phyloP scores from a whole-genome alignment of 768 basidiomycete species.

The Collybia mongolica region DNA sequence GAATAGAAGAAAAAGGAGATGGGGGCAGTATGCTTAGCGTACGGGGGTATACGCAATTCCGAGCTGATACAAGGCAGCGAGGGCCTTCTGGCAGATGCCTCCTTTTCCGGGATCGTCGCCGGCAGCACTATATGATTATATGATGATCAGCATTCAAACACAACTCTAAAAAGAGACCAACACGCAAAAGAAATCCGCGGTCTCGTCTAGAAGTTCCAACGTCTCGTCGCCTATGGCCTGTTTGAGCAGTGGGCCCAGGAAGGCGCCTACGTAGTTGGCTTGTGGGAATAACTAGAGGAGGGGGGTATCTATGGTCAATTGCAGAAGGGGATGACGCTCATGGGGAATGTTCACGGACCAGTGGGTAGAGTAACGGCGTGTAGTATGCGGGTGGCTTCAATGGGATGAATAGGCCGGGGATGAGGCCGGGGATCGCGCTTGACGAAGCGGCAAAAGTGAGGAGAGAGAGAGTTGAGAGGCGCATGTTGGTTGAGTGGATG shows the following conservation, averaged over 20 bases:
- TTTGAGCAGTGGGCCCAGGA: not conserved
- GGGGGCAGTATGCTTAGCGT: not conserved
- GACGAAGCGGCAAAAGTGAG: not conserved
- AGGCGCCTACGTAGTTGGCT: not conserved
- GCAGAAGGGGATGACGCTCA: not conserved
- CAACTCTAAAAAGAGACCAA: not conserved
- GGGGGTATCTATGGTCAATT: too few species aligned
- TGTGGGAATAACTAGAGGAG: not conserved
- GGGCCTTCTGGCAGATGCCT: not conserved
- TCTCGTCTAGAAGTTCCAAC: not conserved
- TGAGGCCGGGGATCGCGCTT: not conserved
- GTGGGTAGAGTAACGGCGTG: not conserved
- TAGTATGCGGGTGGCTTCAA: not conserved
- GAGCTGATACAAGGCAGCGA: not conserved
- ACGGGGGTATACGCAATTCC: not conserved
- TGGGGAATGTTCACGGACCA: not conserved
- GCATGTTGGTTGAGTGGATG: not conserved
- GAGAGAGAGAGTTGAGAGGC: not conserved
- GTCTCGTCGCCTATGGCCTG: not conserved
- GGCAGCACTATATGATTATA: not conserved
- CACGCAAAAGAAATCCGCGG: not conserved
- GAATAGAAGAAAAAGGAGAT: too few species aligned
- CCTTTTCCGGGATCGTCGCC: not conserved
- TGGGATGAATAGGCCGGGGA: not conserved
- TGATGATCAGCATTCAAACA: too few species aligned